phyloP scores from a whole-genome alignment of 108 stramenopile genomes.

The Skeletonema costatum region DNA sequence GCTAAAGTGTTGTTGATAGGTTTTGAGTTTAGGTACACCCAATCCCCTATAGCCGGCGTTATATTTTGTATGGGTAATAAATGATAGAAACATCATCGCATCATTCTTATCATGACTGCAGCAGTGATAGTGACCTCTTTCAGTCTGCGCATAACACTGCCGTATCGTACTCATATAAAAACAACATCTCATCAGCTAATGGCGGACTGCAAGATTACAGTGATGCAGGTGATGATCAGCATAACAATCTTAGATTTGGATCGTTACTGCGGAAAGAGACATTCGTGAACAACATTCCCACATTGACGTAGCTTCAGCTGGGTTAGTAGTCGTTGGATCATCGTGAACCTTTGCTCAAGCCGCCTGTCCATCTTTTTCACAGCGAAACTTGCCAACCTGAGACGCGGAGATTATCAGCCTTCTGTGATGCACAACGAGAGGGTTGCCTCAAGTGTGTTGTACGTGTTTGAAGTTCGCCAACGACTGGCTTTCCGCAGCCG shows the following conservation, averaged over 20 bases:
- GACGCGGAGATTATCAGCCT: slow-evolving; percentile 75
- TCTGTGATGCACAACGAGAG: slow-evolving; percentile 45
- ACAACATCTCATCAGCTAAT: no score
- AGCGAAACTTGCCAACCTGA: slow-evolving; percentile 72
- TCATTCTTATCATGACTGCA: no score
- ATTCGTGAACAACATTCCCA: slow-evolving; percentile 78
- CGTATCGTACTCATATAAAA: no score
- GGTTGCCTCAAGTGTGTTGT: slow-evolving; percentile 60
- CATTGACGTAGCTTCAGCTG: slow-evolving; percentile 70
- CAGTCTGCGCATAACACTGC: no score
- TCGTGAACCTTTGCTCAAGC: slow-evolving; percentile 83
- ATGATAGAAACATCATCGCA: no score
- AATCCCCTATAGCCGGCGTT: no score
- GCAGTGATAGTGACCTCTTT: no score
- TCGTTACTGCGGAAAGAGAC: slow-evolving; percentile 69
- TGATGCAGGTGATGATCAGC: neutral
- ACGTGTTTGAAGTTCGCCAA: slow-evolving; percentile 80
- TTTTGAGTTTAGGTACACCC: no score
- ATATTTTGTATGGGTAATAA: no score
- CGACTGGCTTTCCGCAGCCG: slow-evolving; percentile 34
- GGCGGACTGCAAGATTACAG: no score
- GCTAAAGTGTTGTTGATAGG: no score
- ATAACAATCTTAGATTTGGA: slow-evolving; percentile 84
- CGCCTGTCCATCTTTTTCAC: slow-evolving; percentile 85
- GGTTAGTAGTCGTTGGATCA: slow-evolving; percentile 76